Conservation (phyloP, 148 eudicot species). For the Vaccinium darrowii region DNA sequence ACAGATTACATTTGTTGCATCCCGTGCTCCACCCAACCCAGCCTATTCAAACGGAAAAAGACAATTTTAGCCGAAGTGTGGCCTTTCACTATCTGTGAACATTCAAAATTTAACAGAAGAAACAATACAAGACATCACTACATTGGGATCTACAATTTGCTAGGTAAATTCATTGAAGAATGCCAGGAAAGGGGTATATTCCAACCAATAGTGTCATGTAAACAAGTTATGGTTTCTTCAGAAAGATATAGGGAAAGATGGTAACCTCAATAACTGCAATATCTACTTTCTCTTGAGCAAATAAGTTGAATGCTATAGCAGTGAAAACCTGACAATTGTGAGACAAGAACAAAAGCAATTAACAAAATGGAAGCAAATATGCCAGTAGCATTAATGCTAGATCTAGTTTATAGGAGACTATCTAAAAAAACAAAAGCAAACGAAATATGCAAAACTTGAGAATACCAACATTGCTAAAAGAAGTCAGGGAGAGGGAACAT, state of each 20-base stretch:
- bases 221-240: neutral
- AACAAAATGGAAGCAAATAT: neutral
- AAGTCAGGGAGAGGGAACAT: neutral
- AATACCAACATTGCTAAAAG: neutral
- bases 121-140: neutral
- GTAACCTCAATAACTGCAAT: slow-evolving; percentile 8
- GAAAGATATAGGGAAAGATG: neutral
- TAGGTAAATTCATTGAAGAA: neutral
- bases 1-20: slow-evolving; percentile 80
- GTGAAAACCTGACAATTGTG: slow-evolving; percentile 67
- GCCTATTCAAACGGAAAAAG: slow-evolving; percentile 43
- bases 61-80: neutral
- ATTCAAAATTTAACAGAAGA: neutral
- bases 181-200: neutral
- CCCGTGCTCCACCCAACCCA: slow-evolving; percentile 96
- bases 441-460: neutral
- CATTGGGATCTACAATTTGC: neutral
- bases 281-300: slow-evolving; percentile 46
- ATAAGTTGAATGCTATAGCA: slow-evolving; percentile 76
- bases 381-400: neutral
- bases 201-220: neutral
- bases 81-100: neutral
- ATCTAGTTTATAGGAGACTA: neutral
- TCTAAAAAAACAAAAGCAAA: neutral
- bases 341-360: slow-evolving; percentile 2